phyloP scores from a whole-genome alignment of 2,329 filamentous ascomycete genomes.

The Colletotrichum filicis region DNA sequence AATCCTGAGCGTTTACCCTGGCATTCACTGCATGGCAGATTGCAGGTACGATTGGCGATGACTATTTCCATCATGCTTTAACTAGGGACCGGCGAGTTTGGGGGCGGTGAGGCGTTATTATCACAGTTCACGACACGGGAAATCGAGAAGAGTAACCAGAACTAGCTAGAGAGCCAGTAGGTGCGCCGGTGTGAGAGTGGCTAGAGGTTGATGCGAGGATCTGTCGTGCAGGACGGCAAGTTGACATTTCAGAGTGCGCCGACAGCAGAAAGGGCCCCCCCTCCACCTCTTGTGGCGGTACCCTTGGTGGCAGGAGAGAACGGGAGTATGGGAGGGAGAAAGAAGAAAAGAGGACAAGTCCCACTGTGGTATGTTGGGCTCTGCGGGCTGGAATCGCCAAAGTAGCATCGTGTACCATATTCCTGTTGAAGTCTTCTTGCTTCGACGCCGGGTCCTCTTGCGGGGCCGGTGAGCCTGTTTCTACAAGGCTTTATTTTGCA shows the following conservation, averaged over 20 bases:
- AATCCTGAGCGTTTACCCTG: slow-evolving; percentile 43
- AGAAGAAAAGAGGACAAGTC: slow-evolving; percentile 12
- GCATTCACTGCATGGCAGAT: slow-evolving; percentile 5
- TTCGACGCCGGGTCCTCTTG: background rate
- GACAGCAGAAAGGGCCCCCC: background rate
- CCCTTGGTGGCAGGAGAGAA: background rate
- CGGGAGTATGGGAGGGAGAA: background rate
- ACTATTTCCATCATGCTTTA: slow-evolving; percentile 30
- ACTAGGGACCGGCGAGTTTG: slow-evolving; percentile 24
- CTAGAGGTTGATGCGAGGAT: background rate
- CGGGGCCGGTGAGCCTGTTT: slow-evolving; percentile 5
- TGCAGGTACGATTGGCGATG: slow-evolving; percentile 24
- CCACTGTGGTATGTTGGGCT: slow-evolving; percentile 7
- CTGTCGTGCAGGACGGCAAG: slow-evolving; percentile 11
- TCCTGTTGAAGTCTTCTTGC: slow-evolving; percentile 17
- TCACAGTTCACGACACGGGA: slow-evolving; percentile 30
- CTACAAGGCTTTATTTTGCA: slow-evolving; percentile 7
- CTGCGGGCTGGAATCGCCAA: slow-evolving; percentile 15
- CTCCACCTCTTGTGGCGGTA: too few relatives aligned
- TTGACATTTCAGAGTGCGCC: slow-evolving; percentile 12
- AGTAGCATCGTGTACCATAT: slow-evolving; percentile 29
- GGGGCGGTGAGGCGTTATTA: slow-evolving; percentile 29
- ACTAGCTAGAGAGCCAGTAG: slow-evolving; percentile 14
- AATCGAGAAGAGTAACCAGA: slow-evolving; percentile 27
- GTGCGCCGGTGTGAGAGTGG: background rate